A percentile compares a stretch with the other conserved stretches of the same genome.
Evolutionary conservation across 2,329 filamentous ascomycete genomes (phyloP).

Genomic region (Camillea tinctor): DNA sequence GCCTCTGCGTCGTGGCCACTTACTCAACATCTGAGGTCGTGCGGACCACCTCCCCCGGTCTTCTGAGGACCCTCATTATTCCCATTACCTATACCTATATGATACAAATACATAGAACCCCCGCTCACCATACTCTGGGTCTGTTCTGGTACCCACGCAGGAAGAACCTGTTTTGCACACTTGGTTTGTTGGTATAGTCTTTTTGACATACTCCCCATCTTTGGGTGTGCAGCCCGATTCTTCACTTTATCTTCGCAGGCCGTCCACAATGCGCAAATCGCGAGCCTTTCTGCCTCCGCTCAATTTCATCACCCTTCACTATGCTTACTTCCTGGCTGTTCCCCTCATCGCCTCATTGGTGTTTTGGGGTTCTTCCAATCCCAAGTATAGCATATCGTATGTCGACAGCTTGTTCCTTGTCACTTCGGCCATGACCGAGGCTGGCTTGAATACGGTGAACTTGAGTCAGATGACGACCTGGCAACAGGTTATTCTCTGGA

Average conservation of each 20-base stretch:
- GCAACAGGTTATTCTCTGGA: slow-evolving; percentile 63
- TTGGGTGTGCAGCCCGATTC: not conserved
- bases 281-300: slow-evolving; percentile 40
- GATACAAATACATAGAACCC: not conserved
- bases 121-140: not conserved
- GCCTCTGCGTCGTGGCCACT: not conserved
- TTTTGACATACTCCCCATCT: not conserved
- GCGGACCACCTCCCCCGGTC: not conserved
- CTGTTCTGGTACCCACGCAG: not conserved
- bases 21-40: not conserved
- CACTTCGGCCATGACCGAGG: slow-evolving; percentile 64
- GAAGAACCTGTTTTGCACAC: not conserved
- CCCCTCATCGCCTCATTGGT: slow-evolving; percentile 56
- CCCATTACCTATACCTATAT: no score
- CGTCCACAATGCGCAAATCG: slow-evolving; percentile 19
- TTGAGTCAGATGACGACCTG: slow-evolving; percentile 62
- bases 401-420: slow-evolving; percentile 64
- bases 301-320: slow-evolving; percentile 65
- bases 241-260: not conserved
- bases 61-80: not conserved
- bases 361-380: slow-evolving; percentile 57
- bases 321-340: slow-evolving; percentile 61
- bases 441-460: slow-evolving; percentile 61
- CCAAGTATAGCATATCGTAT: slow-evolving; percentile 53
- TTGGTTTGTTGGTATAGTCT: not conserved